Evolutionary conservation across 768 basidiomycete genomes (phyloP), one percentile per base, ranked within the genome.

Genomic region (Baorangia bicolor): DNA sequence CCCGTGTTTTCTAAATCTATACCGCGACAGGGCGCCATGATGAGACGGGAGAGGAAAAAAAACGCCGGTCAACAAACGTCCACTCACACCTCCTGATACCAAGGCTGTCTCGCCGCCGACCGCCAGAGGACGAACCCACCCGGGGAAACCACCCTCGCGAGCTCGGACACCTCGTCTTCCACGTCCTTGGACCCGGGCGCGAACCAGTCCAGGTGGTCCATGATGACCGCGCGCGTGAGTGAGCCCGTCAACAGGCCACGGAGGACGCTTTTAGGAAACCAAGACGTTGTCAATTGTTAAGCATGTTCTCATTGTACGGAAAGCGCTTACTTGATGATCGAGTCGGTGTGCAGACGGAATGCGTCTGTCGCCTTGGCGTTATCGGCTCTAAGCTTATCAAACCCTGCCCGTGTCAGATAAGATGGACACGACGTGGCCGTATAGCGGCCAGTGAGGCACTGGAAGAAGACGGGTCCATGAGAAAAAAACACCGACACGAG

Each of bases 341-440:
- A 82, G 59, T 89, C 86, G 0, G 89, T 90, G 67, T 90, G 89
- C 41, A 90, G 64, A 28, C 86, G 77, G 74, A 90, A 86, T 0
- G 78, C 73, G 53, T 86, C 78, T 35, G 83, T 67, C 18, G 67
- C 72, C 46, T 65, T 67, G 23, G 73, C 77, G 43, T 78, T 72
- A 53, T 82, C 74, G 14, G 77, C 70, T 63, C 79, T 81, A 18
- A 90, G 75, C 20, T 70, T 66, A 11, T 82, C 76, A 65, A 85
- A 90, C 0, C 88, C 86, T 2, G 75, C 67, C 0, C 75, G 82
- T 2, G 82, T 86, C 43, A 90, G 77, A 68, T 88, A 90, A 10
- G 76, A 70, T 1, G 88, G 89, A 61, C 81, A 83, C 1, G 83
- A 86, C 5, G 78, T 69, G 10, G 74, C 74, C 0, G 81, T 84